Percentiles rank a stretch among this genome's conserved stretches.
These are phyloP conservation scores for Sclerotinia nivalis DNA, from an alignment of 2,329 filamentous ascomycete species.

Conservation along the genomic window DNA sequence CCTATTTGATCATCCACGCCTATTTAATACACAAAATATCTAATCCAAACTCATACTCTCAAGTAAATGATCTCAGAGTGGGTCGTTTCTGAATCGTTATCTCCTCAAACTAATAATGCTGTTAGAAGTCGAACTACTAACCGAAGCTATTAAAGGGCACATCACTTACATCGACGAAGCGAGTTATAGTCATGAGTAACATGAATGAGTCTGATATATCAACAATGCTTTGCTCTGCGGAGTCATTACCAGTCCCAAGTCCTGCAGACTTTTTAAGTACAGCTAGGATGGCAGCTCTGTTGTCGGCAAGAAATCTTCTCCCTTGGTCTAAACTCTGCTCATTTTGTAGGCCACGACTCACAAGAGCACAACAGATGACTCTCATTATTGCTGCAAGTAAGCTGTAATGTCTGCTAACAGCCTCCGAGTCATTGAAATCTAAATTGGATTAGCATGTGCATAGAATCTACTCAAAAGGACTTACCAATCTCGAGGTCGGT, in stretches of 20 bases:
- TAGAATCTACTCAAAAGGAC: conserved; percentile 29
- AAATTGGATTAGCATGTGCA: conserved; percentile 24
- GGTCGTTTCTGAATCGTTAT: conserved; percentile 34
- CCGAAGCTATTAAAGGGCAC: not conserved
- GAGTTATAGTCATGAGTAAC: conserved; percentile 77
- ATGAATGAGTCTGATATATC: conserved; percentile 85
- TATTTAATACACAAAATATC: conserved; percentile 20
- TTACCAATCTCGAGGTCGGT: conserved; percentile 81
- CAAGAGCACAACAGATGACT: conserved; percentile 77
- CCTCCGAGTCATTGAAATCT: conserved; percentile 39
- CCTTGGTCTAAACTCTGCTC: conserved; percentile 70
- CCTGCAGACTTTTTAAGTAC: conserved; percentile 88
- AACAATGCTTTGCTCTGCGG: conserved; percentile 61
- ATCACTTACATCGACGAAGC: conserved; percentile 76
- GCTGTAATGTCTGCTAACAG: conserved; percentile 56
- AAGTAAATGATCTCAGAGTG: conserved; percentile 35
- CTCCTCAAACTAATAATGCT: conserved; percentile 46
- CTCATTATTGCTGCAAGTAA: conserved; percentile 79
- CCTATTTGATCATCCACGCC: conserved; percentile 1
- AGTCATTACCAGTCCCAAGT: conserved; percentile 57
- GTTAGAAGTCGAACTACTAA: conserved; percentile 7
- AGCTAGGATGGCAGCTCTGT: conserved; percentile 80
- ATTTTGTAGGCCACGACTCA: conserved; percentile 81
- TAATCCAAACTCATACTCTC: conserved; percentile 3
- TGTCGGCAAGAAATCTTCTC: conserved; percentile 76